phyloP scores from a whole-genome alignment of 139 green algal genomes.

The Coccomyxa sp. region DNA sequence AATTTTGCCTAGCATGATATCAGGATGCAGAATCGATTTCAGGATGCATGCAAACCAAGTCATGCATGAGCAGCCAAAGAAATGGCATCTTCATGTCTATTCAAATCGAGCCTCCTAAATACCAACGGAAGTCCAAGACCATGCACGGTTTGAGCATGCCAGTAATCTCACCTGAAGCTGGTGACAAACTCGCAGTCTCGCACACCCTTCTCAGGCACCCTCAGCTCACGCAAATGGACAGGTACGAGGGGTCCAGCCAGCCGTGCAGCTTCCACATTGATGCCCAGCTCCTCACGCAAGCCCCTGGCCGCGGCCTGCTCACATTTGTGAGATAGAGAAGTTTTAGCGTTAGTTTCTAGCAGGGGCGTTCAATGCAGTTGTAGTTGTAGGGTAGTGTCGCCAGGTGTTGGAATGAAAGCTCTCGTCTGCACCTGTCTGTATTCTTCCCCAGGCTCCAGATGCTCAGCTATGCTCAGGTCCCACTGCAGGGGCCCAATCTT shows the following conservation, averaged over 20 bases:
- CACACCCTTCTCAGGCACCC: conserved; percentile 8
- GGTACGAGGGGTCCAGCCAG: conserved; percentile 40
- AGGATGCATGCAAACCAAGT: too few relatives aligned
- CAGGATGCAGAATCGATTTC: too few relatives aligned
- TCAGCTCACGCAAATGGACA: conserved; percentile 40
- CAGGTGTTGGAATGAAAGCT: too few relatives aligned
- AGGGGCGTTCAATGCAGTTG: too few relatives aligned
- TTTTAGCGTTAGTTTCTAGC: neutral
- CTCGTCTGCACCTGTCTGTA: conserved; percentile 28
- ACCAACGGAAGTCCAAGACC: neutral
- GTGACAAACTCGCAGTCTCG: conserved; percentile 43
- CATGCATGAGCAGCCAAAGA: too few relatives aligned
- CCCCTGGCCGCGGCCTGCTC: conserved; percentile 41
- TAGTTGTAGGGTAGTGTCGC: too few relatives aligned
- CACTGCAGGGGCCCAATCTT: conserved; percentile 61
- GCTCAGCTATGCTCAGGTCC: conserved; percentile 68
- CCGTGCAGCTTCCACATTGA: conserved; percentile 5
- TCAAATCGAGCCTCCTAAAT: neutral
- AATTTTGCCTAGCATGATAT: too few relatives aligned
- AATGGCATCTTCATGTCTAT: too few relatives aligned
- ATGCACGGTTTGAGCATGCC: neutral
- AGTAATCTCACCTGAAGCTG: conserved; percentile 16
- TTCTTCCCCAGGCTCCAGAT: conserved; percentile 57
- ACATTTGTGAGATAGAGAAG: neutral
- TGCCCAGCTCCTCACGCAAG: conserved; percentile 63